Evolutionary conservation across 148 eudicot genomes (phyloP).

Genomic region (Amaranthus cruentus): DNA sequence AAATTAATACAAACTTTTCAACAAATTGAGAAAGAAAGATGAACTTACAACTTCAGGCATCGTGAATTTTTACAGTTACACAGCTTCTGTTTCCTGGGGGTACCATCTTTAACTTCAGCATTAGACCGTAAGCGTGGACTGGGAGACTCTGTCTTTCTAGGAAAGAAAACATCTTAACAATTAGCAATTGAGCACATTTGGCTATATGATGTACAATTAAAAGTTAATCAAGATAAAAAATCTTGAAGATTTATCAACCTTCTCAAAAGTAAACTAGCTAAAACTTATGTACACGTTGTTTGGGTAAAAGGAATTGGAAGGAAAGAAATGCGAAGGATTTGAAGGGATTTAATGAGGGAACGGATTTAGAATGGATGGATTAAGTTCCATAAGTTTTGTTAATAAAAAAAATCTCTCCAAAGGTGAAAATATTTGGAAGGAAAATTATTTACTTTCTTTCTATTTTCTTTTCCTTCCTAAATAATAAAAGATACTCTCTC

Average conservation of each 20-base stretch:
- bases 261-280: not conserved
- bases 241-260: not conserved
- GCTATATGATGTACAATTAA: not conserved
- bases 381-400: not conserved
- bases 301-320: not conserved
- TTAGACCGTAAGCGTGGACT: slow-evolving; percentile 53
- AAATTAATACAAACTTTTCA: not conserved
- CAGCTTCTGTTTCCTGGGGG: slow-evolving; percentile 95
- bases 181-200: slow-evolving; percentile 4
- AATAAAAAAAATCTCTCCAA: no score
- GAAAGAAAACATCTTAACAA: slow-evolving; percentile 20
- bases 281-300: not conserved
- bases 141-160: slow-evolving; percentile 91
- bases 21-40: slow-evolving; percentile 1
- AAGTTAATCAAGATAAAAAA: not conserved
- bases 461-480: no score
- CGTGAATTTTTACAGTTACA: slow-evolving; percentile 97
- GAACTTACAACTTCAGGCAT: slow-evolving; percentile 91
- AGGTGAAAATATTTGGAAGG: no score
- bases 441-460: no score
- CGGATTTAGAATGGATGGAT: not conserved
- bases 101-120: slow-evolving; percentile 77
- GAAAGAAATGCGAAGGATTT: not conserved
- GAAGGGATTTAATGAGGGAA: not conserved
- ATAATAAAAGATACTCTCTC: no score